Evolutionary conservation across 768 basidiomycete species (phyloP), one percentile per base, ranked within the genome.

Genomic region (Butyriboletus loyo): DNA sequence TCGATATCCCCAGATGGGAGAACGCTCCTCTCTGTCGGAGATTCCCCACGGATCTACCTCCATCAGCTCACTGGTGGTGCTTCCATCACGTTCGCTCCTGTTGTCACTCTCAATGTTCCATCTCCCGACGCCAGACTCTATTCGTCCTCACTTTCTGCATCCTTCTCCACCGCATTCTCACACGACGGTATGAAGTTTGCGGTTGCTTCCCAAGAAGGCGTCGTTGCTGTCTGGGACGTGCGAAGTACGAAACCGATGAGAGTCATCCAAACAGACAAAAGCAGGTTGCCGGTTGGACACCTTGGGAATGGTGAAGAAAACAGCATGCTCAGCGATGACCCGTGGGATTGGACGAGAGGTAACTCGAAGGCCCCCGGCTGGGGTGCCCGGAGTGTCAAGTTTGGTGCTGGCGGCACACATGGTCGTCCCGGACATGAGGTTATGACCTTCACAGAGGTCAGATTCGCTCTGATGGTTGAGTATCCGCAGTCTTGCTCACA

Each of bases 1-100:
- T 93, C 93, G 9, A 81, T 98, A 60, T 93, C 92, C 0, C 92
- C 92, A 0, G 91, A 96, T 62, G 88, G 92, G 1, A 81, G 83
- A 40, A 92, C 87, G 0, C 78, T 98, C 14, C 81, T 97, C 1
- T 92, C 87, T 3, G 94, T 95, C 0, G 94, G 95, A 22, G 94
- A 98, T 66, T 93, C 92, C 10, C 83, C 85, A 39, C 86, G 91
- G 52, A 85, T 95, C 11, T 88, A 85, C 65, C 78, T 98, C 14
- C 89, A 93, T 63, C 82, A 84, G 49, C 78, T 95, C 54, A 79
- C 82, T 2, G 86, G 86, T 36, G 84, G 87, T 27, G 71, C 79
- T 14, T 72, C 66, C 25, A 73, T 88, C 57, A 72, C 80, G 4
- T 89, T 92, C 58, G 66, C 79, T 17, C 82, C 80, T 35, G 86